These are phyloP conservation scores for Pneumocystis sp. DNA, from an alignment of 1,139 yeast species.

Conservation along the genomic window DNA sequence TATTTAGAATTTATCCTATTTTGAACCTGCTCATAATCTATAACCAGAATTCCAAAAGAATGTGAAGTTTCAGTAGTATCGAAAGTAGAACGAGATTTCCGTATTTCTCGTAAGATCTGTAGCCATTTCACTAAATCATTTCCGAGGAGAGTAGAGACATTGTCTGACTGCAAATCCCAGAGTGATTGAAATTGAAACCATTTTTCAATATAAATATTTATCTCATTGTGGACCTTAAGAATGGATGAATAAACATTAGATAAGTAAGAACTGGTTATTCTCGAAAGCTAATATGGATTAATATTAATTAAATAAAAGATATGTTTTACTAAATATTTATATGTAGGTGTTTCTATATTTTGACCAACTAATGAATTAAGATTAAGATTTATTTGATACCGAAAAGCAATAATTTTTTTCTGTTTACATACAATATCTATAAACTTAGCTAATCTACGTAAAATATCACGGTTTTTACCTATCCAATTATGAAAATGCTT, in stretches of 20 bases:
- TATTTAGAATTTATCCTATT: constrained; percentile 40
- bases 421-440: constrained; percentile 18
- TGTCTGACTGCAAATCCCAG: constrained; percentile 39
- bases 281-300: constrained; percentile 1
- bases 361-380: not conserved
- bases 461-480: not conserved
- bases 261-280: constrained; percentile 4
- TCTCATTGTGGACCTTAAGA: constrained; percentile 20
- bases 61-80: constrained; percentile 35
- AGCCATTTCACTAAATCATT: constrained; percentile 36
- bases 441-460: not conserved
- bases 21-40: constrained; percentile 41
- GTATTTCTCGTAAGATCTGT: constrained; percentile 31
- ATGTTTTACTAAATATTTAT: constrained; percentile 4
- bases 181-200: constrained; percentile 48
- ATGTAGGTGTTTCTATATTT: not conserved
- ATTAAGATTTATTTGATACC: constrained; percentile 22
- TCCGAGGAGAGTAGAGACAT: constrained; percentile 25
- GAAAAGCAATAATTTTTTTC: constrained; percentile 19
- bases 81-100: constrained; percentile 34
- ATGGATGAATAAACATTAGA: constrained; percentile 16
- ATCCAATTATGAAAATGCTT: constrained; percentile 22
- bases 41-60: constrained; percentile 30
- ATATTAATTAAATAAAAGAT: not conserved
- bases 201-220: constrained; percentile 27